Evolutionary conservation across 495 filamentous ascomycete genomes (phyloP), one percentile per base, ranked within the genome.

Genomic region (Penicillium psychrofluorescens): DNA sequence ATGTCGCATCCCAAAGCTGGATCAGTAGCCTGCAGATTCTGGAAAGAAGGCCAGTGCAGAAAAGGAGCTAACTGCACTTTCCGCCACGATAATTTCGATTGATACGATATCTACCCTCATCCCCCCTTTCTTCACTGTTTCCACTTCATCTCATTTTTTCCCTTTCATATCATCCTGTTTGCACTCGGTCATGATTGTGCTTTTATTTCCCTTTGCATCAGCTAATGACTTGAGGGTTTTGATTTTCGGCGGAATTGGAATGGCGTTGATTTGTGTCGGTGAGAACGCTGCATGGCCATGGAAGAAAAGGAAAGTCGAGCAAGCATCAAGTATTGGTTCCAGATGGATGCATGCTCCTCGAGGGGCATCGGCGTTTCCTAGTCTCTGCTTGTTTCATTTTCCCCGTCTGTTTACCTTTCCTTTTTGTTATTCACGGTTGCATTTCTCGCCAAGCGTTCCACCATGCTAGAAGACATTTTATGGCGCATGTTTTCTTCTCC

Each of bases 1-100:
- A 57, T 42, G 61, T 6, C 22, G 22, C 22, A 53, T 7, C 49
- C 63, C 11, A 61, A 64, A 46, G 65, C 68, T 47, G 66, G 67
- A 59, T 55, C 63, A 29, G 68, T 76, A 39, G 74, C 85, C 11
- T 95, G 90, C 64, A 78, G 74, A 38, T 95, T 88, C 63, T 95
- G 75, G 72, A 68, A 75, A 6, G 76, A 85, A 44, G 88, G 88
- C 11, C 83, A 82, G 59, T 95, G 90, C 64, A 71, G 74, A 12
- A 92, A 95, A 62, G 90, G 90, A 4, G 84, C 85, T 12, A 82
- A 84, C 30, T 95, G 90, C 61, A 92, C 86, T 1, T 95, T 80
- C 64, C 72, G 85, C 36, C 90, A 95, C 15, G 70, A 74, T 46
- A 10, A 22, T 16, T 16, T 16, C 4, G 16, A 16, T 41, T 56